Base-by-base conservation (phyloP, 345 rosid genomes). In the Salix dunnii region DNA sequence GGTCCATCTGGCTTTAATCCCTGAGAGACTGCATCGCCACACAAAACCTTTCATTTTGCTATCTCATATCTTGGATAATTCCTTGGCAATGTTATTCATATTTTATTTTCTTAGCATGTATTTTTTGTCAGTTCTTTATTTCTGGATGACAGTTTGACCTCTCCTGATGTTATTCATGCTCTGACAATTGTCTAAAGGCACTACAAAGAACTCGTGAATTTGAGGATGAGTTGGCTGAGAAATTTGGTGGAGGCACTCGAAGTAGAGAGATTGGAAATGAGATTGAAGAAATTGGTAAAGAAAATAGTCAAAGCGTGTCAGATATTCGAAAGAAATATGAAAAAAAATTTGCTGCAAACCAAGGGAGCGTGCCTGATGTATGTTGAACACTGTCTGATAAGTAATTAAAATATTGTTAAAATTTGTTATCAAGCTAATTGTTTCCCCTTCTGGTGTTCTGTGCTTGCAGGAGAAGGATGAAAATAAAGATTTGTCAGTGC, bases 281-380 rank as follows among this genome's bases (percentile, higher is more conserved):
- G 81, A 91, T 88, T 80, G 98, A 93, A 81, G 97, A 93, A 79
- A 88, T 91, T 84, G 97, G 95, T 67, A 87, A 86, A 77, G 97
- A 86, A 79, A 85, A 73, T 68, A 87, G 87, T 81, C 94, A 87
- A 84, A 89, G 61, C 86, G 85, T 92, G 61, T 92, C 93, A 72
- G 94, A 91, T 84, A 96, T 96, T 77, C 89, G 94, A 79, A 91
- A 91, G 90, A 93, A 96, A 88, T 95, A 95, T 76, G 98, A 95
- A 82, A 90, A 81, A 78, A 95, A 91, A 82, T 92, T 95, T 80
- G 93, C 97, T 82, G 96, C 90, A 63, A 83, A 78, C 87, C 93
- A 96, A 80, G 94, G 85, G 88, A 80, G 78, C 27, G 88, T 68
- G 77, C 78, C 67, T 65, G 88, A 88, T 72, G 97, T 96, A 86